phyloP scores from a whole-genome alignment of 78 protist genomes.

The Reticulomyxa filosa region DNA sequence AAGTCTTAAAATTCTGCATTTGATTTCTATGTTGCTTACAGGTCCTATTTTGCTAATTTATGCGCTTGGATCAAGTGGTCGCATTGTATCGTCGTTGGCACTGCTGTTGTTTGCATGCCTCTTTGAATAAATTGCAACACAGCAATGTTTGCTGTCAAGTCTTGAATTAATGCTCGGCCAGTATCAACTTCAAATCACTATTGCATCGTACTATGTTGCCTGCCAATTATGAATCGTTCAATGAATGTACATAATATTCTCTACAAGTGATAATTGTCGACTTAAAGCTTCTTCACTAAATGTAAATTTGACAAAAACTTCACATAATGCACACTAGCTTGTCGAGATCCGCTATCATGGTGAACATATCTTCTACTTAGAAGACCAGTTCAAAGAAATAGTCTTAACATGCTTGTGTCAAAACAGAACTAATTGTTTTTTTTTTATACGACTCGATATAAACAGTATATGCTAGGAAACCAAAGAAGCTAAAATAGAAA shows the following conservation, averaged over 20 bases:
- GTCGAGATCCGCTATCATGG: no score
- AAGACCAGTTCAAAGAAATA: no score
- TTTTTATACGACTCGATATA: no score
- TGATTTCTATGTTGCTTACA: slow-evolving; percentile 26
- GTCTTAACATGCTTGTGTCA: no score
- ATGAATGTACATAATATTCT: slow-evolving; percentile 59
- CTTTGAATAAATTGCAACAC: slow-evolving; percentile 72
- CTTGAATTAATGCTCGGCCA: slow-evolving; percentile 83
- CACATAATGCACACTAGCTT: background rate
- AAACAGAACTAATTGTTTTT: background rate
- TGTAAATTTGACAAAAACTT: background rate
- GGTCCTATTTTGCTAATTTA: slow-evolving; percentile 39
- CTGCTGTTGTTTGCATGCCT: slow-evolving; percentile 62
- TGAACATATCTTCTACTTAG: no score
- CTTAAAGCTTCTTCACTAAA: slow-evolving; percentile 17
- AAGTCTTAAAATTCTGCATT: slow-evolving; percentile 75
- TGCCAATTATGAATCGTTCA: slow-evolving; percentile 38
- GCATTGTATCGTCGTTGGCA: slow-evolving; percentile 79
- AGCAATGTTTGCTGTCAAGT: slow-evolving; percentile 78
- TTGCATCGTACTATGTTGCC: slow-evolving; percentile 36
- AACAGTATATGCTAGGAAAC: no score
- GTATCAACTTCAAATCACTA: slow-evolving; percentile 55
- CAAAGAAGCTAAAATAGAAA: no score
- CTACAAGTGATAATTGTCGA: slow-evolving; percentile 61
- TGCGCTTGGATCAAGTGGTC: slow-evolving; percentile 69